Base-by-base conservation (phyloP, 176 grass and related monocot genomes). In the Carex cristatella region DNA sequence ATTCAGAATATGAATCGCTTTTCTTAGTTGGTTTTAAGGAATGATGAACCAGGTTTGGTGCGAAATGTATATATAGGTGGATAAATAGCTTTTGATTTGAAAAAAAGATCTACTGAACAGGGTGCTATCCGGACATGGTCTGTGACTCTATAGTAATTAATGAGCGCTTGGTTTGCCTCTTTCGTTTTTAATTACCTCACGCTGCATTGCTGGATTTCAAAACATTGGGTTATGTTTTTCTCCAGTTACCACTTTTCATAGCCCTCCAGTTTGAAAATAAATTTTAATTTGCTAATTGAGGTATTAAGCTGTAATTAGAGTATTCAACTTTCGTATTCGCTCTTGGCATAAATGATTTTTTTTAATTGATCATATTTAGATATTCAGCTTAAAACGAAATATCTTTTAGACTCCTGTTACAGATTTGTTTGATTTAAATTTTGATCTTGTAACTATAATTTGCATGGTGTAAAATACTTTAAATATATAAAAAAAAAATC, bases 151-250 rank as follows among this genome's bases (percentile, higher is more conserved):
- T 4, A 37, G 35, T 37, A 37, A 65, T 11, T 83, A 69, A 66
- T 81, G 81, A 83, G 81, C 63, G 23, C 81, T 83, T 69, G 23
- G 81, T 83, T 83, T 83, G 63, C 7, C 18, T 83, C 19, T 16
- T 67, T 56, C 0, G 81, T 18, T 83, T 83, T 83, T 67, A 81
- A 81, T 81, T 69, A 30, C 33, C 40, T 31, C n/a, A 69, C 40
- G 11, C 44, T 83, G 55, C 15, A 66, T 65, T 42, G 38, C 79
- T 55, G 32, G 79, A 64, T 81, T 83, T 53, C 14, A 30, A 68
- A 68, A 64, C 59, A 64, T 10, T 38, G 32, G 53, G 32, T 42
- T 12, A 7, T 64, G 4, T 0, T 38, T 48, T 48, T 65, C 79
- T 82, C 60, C 79, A 82, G 60, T 66, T n/a, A 4, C 1, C 0